A percentile compares a stretch with the other conserved stretches of the same genome.
phyloP scores from a whole-genome alignment of 2,329 filamentous ascomycete species.

The Nannizziopsis barbatae region DNA sequence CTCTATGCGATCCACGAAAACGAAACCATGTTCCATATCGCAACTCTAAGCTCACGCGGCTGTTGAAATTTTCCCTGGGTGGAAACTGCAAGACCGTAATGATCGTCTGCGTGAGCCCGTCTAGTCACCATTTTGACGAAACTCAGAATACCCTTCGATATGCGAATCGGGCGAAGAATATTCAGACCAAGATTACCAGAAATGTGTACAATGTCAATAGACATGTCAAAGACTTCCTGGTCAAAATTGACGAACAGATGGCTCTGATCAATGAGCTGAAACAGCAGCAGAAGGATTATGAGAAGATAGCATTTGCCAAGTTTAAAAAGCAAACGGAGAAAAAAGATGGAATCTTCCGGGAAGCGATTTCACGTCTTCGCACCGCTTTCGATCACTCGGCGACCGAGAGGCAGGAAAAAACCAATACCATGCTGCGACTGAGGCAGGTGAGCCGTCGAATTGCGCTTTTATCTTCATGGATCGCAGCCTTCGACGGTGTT shows the following conservation, averaged over 20 bases:
- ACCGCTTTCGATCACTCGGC: slow-evolving; percentile 72
- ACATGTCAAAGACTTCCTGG: slow-evolving; percentile 96
- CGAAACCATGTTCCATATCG: slow-evolving; percentile 91
- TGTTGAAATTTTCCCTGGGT: slow-evolving; percentile 92
- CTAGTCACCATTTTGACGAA: slow-evolving; percentile 93
- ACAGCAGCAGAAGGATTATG: slow-evolving; percentile 81
- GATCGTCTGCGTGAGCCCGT: slow-evolving; percentile 97
- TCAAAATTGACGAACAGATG: slow-evolving; percentile 98
- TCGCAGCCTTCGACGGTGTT: slow-evolving; percentile 76
- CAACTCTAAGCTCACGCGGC: slow-evolving; percentile 90
- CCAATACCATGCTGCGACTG: slow-evolving; percentile 68
- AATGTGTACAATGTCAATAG: slow-evolving; percentile 99
- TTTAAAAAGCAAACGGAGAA: slow-evolving; percentile 87
- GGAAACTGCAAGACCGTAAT: slow-evolving; percentile 99
- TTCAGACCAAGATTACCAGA: slow-evolving; percentile 97
- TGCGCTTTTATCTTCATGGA: slow-evolving; percentile 77
- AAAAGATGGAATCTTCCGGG: slow-evolving; percentile 60
- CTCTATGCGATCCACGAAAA: slow-evolving; percentile 83
- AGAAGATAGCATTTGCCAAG: slow-evolving; percentile 69
- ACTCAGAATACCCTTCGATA: slow-evolving; percentile 97
- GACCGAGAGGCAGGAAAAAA: slow-evolving; percentile 65
- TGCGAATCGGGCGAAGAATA: slow-evolving; percentile 96
- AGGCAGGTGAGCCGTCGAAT: slow-evolving; percentile 77
- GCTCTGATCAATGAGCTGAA: slow-evolving; percentile 92
- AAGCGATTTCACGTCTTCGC: slow-evolving; percentile 70